phyloP scores from a whole-genome alignment of 2,329 filamentous ascomycete species.

The Sporothrix pallida region DNA sequence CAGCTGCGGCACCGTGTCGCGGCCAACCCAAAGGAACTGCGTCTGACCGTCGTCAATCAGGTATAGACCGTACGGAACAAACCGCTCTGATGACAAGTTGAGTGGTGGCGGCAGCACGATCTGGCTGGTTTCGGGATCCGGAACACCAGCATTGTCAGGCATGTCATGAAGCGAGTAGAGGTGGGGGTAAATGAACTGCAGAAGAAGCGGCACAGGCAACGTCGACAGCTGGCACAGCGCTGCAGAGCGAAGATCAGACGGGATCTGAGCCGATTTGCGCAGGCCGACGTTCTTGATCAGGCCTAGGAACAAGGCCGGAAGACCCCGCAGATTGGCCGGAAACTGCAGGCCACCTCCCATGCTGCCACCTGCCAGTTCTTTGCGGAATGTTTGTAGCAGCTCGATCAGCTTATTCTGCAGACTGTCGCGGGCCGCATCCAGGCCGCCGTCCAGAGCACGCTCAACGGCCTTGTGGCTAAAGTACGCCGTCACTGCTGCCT shows the following conservation, averaged over 20 bases:
- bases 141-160: slow-evolving; percentile 88
- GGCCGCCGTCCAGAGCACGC: slow-evolving; percentile 74
- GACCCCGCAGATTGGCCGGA: slow-evolving; percentile 85
- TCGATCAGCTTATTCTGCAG: slow-evolving; percentile 91
- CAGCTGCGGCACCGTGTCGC: slow-evolving; percentile 89
- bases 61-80: slow-evolving; percentile 90
- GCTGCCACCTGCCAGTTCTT: slow-evolving; percentile 93
- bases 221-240: slow-evolving; percentile 94
- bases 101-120: slow-evolving; percentile 83
- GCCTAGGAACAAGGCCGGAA: slow-evolving; percentile 89
- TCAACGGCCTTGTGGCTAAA: slow-evolving; percentile 98
- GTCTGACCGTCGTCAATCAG: slow-evolving; percentile 97
- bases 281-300: slow-evolving; percentile 96
- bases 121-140: slow-evolving; percentile 83
- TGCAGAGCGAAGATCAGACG: slow-evolving; percentile 89
- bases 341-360: slow-evolving; percentile 95
- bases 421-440: slow-evolving; percentile 89
- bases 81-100: slow-evolving; percentile 85
- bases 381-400: slow-evolving; percentile 92
- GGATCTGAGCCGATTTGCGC: slow-evolving; percentile 90
- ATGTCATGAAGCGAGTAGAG: slow-evolving; percentile 93
- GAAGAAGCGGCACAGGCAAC: slow-evolving; percentile 83
- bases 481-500: slow-evolving; percentile 89
- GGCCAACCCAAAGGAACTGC: slow-evolving; percentile 95
- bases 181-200: slow-evolving; percentile 89